Evolutionary conservation across 2,329 filamentous ascomycete species (phyloP).

Genomic region (Celoporthe dispersa): DNA sequence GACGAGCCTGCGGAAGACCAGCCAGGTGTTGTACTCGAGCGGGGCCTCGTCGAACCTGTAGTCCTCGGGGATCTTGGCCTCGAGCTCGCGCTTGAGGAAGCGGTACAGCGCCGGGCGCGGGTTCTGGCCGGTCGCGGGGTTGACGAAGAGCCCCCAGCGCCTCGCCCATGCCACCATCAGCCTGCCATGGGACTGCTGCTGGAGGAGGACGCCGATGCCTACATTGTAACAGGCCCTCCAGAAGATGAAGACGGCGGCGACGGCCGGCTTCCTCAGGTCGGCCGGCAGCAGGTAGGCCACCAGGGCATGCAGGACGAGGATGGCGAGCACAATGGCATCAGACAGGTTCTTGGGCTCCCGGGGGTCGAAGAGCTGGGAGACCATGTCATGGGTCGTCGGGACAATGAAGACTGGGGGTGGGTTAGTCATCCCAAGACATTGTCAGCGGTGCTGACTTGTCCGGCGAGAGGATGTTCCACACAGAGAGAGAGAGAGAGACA

Average conservation of each 20-base stretch:
- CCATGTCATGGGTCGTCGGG: conserved; percentile 97
- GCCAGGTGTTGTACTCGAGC: conserved; percentile 98
- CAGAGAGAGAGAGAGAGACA: no score
- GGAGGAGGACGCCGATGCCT: conserved; percentile 88
- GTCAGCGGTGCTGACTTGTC: neutral
- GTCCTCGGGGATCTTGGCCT: conserved; percentile 91
- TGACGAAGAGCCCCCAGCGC: conserved; percentile 83
- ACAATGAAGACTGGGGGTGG: conserved; percentile 80
- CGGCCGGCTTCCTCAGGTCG: conserved; percentile 72
- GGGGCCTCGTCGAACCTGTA: conserved; percentile 93
- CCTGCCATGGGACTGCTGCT: conserved; percentile 87
- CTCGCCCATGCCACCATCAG: conserved; percentile 86
- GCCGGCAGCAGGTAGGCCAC: conserved; percentile 74
- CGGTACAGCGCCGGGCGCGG: conserved; percentile 81
- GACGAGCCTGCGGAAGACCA: conserved; percentile 92
- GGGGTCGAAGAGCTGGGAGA: conserved; percentile 93
- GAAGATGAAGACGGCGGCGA: conserved; percentile 84
- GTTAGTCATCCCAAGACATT: neutral
- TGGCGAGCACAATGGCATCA: conserved; percentile 77
- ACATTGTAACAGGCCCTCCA: conserved; percentile 94
- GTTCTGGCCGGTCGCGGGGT: conserved; percentile 79
- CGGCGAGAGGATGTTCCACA: neutral
- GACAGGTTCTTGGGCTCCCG: conserved; percentile 94
- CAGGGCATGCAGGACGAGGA: conserved; percentile 76
- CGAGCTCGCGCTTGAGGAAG: conserved; percentile 85